Base-by-base conservation (phyloP, 768 basidiomycete species). In the Boletus pseudo-olivaceus region DNA sequence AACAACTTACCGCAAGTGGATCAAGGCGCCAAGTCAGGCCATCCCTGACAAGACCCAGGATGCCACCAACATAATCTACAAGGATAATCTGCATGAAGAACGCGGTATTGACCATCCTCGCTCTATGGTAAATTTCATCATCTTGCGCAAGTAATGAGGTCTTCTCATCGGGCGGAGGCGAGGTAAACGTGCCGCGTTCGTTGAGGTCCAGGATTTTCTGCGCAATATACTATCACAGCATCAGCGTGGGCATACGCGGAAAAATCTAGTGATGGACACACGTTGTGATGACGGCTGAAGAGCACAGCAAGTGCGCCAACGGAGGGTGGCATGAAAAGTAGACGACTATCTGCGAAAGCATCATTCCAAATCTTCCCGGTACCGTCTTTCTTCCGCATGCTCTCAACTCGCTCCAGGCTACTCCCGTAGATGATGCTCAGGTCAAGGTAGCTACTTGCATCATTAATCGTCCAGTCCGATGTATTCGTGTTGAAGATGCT, bases 231-330 rank as follows among this genome's bases (percentile, higher is more conserved):
- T 93, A 54, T 19, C 51, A 27, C 17, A 40, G 32, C 29, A 45
- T 66, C 23, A 62, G 58, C 46, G 39, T 6, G 26, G 3, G 41
- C n/a, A 27, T n/a, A 45, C n/a, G 7, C 39, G 5, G 3, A 26
- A 49, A 35, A 10, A 7, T 40, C 20, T 34, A 34, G 53, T 23
- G 30, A 55, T 29, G 38, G 29, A 73, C 81, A 15, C 46, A 86
- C 87, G 55, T 88, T 91, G 56, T 90, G 88, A 57, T 90, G 90
- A 40, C 89, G 80, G 57, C 73, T 79, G 47, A 93, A 73, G 15
- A 93, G 69, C 41, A 92, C 76, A 7, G 88, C 73, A 41, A 92
- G 76, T 1, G 87, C 88, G 56, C 82, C 80, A 15, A 75, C 77
- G 3, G 87, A 74, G 26, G 90, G 90, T 1, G 89, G 88, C 86